Conservation (phyloP, 345 rosid genomes). For the Hypericum perforatum region DNA sequence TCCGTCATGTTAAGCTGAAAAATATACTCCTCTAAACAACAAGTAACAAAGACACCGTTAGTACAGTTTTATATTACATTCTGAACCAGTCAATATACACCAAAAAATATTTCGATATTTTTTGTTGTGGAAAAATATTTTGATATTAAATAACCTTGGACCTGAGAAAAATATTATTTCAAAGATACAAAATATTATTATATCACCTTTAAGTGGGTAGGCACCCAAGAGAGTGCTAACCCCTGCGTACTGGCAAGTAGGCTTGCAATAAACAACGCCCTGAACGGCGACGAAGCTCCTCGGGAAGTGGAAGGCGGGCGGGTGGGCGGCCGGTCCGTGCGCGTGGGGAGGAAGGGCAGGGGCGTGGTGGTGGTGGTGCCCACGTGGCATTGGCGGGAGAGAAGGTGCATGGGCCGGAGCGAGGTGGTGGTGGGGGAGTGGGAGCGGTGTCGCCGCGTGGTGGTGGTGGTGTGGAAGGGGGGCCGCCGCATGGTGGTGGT, state of each 20-base stretch:
- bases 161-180: no score
- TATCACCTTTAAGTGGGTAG: slow-evolving; percentile 42
- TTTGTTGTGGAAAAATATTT: no score
- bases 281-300: slow-evolving; percentile 61
- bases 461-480: slow-evolving; percentile 12
- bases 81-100: no score
- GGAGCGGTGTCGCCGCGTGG: slow-evolving; percentile 3
- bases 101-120: no score
- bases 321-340: slow-evolving; percentile 23
- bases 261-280: slow-evolving; percentile 78
- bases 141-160: no score
- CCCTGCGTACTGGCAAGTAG: slow-evolving; percentile 59
- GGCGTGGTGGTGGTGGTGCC: slow-evolving; percentile 6
- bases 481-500: slow-evolving; percentile 4
- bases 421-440: slow-evolving; percentile 7
- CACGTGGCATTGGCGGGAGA: slow-evolving; percentile 20
- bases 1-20: no score
- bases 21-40: no score
- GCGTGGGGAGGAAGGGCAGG: slow-evolving; percentile 15
- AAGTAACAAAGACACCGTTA: no score
- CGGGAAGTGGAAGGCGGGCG: slow-evolving; percentile 20
- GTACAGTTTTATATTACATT: no score
- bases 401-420: slow-evolving; percentile 14
- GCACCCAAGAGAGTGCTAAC: slow-evolving; percentile 54
- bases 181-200: no score